phyloP scores from a whole-genome alignment of 2,329 filamentous ascomycete genomes.

The Trichoderma atrobrunneum region DNA sequence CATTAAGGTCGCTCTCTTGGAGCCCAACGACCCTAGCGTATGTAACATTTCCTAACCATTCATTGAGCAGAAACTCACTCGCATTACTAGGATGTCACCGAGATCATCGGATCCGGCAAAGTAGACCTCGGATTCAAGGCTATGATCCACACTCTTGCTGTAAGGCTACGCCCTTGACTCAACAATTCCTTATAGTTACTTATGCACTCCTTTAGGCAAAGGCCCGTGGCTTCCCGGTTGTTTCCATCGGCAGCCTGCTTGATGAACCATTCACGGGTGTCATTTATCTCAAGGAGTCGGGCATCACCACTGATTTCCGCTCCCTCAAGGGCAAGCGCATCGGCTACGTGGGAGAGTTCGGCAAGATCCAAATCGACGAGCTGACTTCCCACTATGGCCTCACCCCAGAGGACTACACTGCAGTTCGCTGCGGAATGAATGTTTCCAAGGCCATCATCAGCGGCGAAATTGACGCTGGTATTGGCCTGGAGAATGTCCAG shows the following conservation, averaged over 20 bases:
- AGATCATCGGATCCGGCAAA: slow-evolving; percentile 74
- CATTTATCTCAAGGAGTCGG: slow-evolving; percentile 70
- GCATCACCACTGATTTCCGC: slow-evolving; percentile 72
- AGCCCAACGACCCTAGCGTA: slow-evolving; percentile 75
- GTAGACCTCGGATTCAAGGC: slow-evolving; percentile 79
- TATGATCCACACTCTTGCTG: slow-evolving; percentile 78
- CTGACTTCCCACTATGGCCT: slow-evolving; percentile 76
- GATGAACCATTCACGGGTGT: slow-evolving; percentile 80
- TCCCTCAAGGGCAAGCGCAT: slow-evolving; percentile 74
- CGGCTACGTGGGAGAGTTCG: slow-evolving; percentile 77
- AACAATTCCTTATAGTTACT: neutral
- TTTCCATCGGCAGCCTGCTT: slow-evolving; percentile 70
- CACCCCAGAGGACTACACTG: slow-evolving; percentile 69
- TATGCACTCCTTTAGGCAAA: slow-evolving; percentile 53
- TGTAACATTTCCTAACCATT: neutral
- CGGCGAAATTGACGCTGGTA: slow-evolving; percentile 69
- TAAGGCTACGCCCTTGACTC: slow-evolving; percentile 34
- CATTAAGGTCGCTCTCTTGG: slow-evolving; percentile 73
- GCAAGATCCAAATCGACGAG: slow-evolving; percentile 82
- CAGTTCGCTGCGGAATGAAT: slow-evolving; percentile 78
- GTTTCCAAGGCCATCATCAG: slow-evolving; percentile 73
- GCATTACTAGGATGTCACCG: slow-evolving; percentile 64
- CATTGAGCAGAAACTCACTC: neutral
- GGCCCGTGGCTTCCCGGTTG: slow-evolving; percentile 69
- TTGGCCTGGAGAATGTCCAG: slow-evolving; percentile 77